A percentile compares a stretch with the other conserved stretches of the same genome.
phyloP scores from a whole-genome alignment of 495 filamentous ascomycete species.

The Pseudoneurospora amorphoporcata region DNA sequence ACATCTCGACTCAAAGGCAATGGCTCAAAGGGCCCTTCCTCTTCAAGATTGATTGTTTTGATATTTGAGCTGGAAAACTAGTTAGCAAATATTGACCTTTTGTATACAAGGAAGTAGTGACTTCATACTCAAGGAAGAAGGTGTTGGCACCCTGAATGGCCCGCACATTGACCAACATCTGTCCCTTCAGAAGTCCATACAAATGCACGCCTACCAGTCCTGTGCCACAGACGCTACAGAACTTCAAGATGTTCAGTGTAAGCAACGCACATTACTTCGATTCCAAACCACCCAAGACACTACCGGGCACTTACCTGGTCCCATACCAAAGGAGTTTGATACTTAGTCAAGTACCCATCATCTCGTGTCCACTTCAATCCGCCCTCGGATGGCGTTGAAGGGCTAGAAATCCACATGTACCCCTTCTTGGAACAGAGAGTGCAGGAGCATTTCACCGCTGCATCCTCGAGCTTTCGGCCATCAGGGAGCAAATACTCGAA shows the following conservation, averaged over 20 bases:
- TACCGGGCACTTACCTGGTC: constrained; percentile 1
- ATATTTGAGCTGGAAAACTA: background rate
- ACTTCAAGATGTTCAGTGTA: constrained; percentile 2
- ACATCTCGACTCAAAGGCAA: background rate
- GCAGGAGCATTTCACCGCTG: constrained; percentile 11
- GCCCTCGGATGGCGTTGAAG: background rate
- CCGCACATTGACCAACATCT: constrained; percentile 9
- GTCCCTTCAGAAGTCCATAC: constrained; percentile 2
- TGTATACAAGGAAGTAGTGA: background rate
- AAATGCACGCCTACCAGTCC: constrained; percentile 5
- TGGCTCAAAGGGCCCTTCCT: background rate
- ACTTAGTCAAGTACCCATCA: background rate
- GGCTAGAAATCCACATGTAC: constrained; percentile 3
- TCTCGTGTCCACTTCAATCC: background rate
- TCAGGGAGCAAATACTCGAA: constrained; percentile 13
- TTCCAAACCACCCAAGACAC: background rate
- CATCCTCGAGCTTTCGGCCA: background rate
- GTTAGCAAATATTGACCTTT: background rate
- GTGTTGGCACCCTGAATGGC: constrained; percentile 7
- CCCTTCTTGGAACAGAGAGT: constrained; percentile 19
- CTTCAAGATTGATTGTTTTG: background rate
- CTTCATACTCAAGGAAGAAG: constrained; percentile 7
- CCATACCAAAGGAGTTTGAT: background rate
- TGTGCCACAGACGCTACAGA: constrained; percentile 12
- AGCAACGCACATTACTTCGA: background rate